Evolutionary conservation across 495 filamentous ascomycete species (phyloP), one percentile per base, ranked within the genome.

Genomic region (Friedmanniomyces simplex): DNA sequence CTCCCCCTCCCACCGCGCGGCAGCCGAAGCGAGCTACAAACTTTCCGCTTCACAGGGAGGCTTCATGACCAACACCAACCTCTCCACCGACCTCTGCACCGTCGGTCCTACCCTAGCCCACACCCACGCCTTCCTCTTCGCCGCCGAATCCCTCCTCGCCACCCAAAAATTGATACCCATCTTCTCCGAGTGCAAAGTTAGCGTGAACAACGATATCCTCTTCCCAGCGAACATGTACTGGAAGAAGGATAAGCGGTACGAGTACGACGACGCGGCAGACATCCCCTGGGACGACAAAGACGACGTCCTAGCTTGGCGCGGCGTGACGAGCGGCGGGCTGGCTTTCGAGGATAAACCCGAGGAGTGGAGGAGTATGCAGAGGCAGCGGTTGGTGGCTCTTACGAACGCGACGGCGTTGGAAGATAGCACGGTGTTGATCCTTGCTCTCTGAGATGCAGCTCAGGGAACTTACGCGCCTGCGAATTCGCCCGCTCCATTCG

Each of bases 101-200:
- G n/a, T n/a, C n/a, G n/a, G n/a, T n/a, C n/a, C n/a, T n/a, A n/a
- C n/a, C n/a, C n/a, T n/a, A n/a, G n/a, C n/a, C n/a, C n/a, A n/a
- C n/a, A n/a, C n/a, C n/a, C n/a, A n/a, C n/a, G 85, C 84, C 39
- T 78, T 89, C 51, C 73, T 87, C 65, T 76, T 84, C 39, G 80
- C 76, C 0, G 77, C 85, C 0, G 73, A 85, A 0, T 75, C 80
- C 6, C 75, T 81, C 50, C 77, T 79, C 30, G 76, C 82, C 0
- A 72, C 83, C 0, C 79, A 82, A 45, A 77, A 83, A 11, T 72
- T 90, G 10, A 57, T 85, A 1, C 88, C 88, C 0, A 69, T 91
- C 22, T 91, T 91, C 72, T 84, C 83, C 59, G 77, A 86, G 60
- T 83, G 82, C 53, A 85, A 87, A 41, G 75, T 82, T 1, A 73